Base-by-base conservation (phyloP, 306 rosid genomes). In the Quercus wislizeni region DNA sequence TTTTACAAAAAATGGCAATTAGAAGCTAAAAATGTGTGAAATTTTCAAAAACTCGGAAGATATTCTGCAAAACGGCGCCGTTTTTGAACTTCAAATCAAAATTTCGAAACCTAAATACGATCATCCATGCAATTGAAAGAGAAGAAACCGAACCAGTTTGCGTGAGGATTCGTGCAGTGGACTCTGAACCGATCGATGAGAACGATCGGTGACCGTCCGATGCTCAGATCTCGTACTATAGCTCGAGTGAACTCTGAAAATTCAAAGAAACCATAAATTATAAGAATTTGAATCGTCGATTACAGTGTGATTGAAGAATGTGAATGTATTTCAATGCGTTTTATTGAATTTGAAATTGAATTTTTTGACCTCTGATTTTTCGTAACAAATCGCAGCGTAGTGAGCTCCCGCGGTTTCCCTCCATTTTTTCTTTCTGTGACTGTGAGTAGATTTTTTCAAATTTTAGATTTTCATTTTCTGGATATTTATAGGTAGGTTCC, bases 121-220 rank as follows among this genome's bases (percentile, higher is more conserved):
- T 28, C 31, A 28, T 28, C 31, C 6, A 25, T 20, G 18, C 1
- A 23, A n/a, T 6, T 19, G 17, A 5, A 49, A 43, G 57, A 15
- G 76, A 82, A 77, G 1, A 56, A 52, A 69, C 3, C 69, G 75
- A 83, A 94, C 99, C 99, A 92, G 71, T 59, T 85, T 74, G 83
- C 80, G 15, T 78, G 21, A 63, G 88, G 78, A 74, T 77, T 25
- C 12, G 82, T 10, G 79, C 99, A 92, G 86, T 90, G 85, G 61
- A 75, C 92, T 71, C 86, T 77, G 83, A 94, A 94, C 11, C 95
- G 97, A 69, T 91, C 74, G 33, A 94, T 84, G 77, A 80, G 76
- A 61, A 94, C 85, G 13, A 67, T 74, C 73, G 93, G 93, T 25
- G 97, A 88, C 27, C 87, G 80, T 20, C 92, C 86, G 20, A 74